phyloP scores from a whole-genome alignment of 1,284 basidiomycete species.

The Austropuccinia psidii region DNA sequence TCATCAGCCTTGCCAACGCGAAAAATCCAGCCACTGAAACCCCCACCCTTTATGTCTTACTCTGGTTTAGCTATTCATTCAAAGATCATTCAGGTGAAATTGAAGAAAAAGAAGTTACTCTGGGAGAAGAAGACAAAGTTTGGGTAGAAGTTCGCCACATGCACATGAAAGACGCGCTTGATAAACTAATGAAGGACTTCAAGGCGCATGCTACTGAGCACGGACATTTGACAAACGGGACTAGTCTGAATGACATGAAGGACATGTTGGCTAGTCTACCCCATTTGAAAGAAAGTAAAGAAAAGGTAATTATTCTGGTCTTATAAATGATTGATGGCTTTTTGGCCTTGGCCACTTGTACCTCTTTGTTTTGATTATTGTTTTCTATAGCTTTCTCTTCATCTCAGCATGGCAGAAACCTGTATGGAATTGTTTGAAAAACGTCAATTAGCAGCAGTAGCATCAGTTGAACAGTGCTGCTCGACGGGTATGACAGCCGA shows the following conservation, averaged over 20 bases:
- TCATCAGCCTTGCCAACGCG: too few species aligned
- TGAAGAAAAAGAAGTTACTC: slow-evolving; percentile 36
- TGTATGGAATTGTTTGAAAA: slow-evolving; percentile 91
- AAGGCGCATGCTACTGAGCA: slow-evolving; percentile 48
- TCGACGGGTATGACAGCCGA: slow-evolving; percentile 81
- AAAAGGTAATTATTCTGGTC: slow-evolving; percentile 53
- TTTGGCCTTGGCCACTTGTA: too few species aligned
- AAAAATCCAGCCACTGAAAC: too few species aligned
- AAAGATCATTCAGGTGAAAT: slow-evolving; percentile 32
- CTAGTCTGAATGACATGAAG: slow-evolving; percentile 92
- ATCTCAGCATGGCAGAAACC: slow-evolving; percentile 94
- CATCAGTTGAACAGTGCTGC: slow-evolving; percentile 78
- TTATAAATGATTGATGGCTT: too few species aligned
- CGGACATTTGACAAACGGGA: slow-evolving; percentile 50
- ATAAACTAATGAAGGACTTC: slow-evolving; percentile 36
- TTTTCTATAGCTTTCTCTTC: slow-evolving; percentile 65
- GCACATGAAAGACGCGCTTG: slow-evolving; percentile 36
- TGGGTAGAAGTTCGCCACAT: slow-evolving; percentile 37
- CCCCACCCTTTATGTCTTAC: neutral
- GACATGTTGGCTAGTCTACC: slow-evolving; percentile 95
- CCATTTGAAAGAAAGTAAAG: slow-evolving; percentile 89
- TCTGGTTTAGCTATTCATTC: slow-evolving; percentile 10
- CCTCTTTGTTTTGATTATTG: too few species aligned
- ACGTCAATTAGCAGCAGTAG: slow-evolving; percentile 74
- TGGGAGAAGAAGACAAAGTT: slow-evolving; percentile 35